These are phyloP conservation scores for Nakaseomyces nivariensis DNA, from an alignment of 1,139 yeast genomes.

Conservation along the genomic window DNA sequence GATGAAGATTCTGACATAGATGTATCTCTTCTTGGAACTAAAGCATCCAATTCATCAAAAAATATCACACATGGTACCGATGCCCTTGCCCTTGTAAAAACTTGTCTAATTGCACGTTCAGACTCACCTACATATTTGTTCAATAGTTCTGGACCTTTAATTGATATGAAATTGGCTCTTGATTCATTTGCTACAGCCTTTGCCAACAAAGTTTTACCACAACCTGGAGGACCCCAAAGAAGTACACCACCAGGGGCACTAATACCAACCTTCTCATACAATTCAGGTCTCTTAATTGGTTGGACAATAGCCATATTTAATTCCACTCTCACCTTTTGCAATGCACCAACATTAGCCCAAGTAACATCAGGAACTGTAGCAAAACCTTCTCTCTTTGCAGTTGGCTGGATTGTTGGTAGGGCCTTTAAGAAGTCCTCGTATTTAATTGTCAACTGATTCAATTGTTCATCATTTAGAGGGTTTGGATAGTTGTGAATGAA, in stretches of 20 bases:
- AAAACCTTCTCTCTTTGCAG: conserved; percentile 96
- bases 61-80: conserved; percentile 92
- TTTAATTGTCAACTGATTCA: conserved; percentile 63
- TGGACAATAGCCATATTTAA: conserved; percentile 96
- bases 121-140: conserved; percentile 96
- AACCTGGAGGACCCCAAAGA: conserved; percentile 99
- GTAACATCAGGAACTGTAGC: conserved; percentile 98
- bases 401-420: conserved; percentile 89
- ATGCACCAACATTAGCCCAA: conserved; percentile 93
- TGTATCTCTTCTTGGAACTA: conserved; percentile 89
- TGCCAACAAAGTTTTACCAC: conserved; percentile 92
- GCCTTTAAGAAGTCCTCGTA: conserved; percentile 77
- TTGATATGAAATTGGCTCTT: conserved; percentile 87
- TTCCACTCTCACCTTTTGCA: conserved; percentile 70
- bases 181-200: conserved; percentile 98
- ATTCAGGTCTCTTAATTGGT: conserved; percentile 87
- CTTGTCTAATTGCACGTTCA: conserved; percentile 90
- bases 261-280: conserved; percentile 84
- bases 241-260: conserved; percentile 95
- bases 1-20: conserved; percentile 83
- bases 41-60: conserved; percentile 91
- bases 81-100: conserved; percentile 87
- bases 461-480: conserved; percentile 65
- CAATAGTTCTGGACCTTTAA: conserved; percentile 88
- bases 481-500: conserved; percentile 69